phyloP scores from a whole-genome alignment of 768 basidiomycete genomes.

The Boletus sp. region DNA sequence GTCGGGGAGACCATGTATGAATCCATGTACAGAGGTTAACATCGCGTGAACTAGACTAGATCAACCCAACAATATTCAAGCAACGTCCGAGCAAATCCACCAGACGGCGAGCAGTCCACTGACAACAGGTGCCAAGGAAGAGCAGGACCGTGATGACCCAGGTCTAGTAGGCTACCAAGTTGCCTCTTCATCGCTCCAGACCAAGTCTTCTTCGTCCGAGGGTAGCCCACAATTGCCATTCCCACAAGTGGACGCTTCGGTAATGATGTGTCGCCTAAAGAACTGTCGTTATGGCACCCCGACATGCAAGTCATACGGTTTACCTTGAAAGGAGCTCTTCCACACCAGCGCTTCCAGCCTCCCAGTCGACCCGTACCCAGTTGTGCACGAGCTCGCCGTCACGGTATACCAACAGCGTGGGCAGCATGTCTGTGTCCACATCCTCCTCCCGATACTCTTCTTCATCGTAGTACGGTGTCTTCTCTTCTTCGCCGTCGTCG shows the following conservation, averaged over 20 bases:
- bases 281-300: neutral
- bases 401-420: slow-evolving; percentile 74
- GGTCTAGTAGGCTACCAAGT: neutral
- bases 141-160: neutral
- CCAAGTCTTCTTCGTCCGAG: slow-evolving; percentile 47
- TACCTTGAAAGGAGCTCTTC: slow-evolving; percentile 68
- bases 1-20: too few species aligned
- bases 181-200: slow-evolving; percentile 52
- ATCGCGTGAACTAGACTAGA: neutral
- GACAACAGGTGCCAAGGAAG: too few species aligned
- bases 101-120: too few species aligned
- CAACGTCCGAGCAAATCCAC: too few species aligned
- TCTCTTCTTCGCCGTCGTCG: slow-evolving; percentile 34
- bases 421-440: slow-evolving; percentile 76
- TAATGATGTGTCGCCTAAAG: slow-evolving; percentile 27
- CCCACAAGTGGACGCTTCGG: slow-evolving; percentile 14
- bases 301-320: neutral
- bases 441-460: slow-evolving; percentile 53
- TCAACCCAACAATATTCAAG: too few species aligned
- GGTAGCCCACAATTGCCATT: slow-evolving; percentile 47
- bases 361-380: slow-evolving; percentile 89
- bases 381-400: slow-evolving; percentile 82
- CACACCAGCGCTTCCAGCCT: slow-evolving; percentile 62
- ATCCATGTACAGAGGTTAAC: neutral
- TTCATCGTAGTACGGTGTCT: slow-evolving; percentile 34